These are phyloP conservation scores for Calocybe gangraenosa DNA, from an alignment of 768 basidiomycete genomes.

Conservation along the genomic window DNA sequence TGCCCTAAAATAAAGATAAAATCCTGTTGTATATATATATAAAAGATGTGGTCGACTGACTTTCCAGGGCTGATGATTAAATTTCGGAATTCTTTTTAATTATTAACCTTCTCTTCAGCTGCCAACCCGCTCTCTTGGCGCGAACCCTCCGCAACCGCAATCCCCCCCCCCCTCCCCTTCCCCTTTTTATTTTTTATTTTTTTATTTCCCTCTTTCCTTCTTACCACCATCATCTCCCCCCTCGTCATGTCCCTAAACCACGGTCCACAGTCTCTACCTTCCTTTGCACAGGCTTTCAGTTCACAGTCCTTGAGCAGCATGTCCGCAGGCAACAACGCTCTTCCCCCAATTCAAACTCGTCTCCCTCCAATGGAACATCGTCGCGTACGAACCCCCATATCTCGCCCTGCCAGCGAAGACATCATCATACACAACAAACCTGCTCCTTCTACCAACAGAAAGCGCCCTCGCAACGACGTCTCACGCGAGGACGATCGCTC, in stretches of 20 bases:
- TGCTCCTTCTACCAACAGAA: slow-evolving; percentile 25
- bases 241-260: slow-evolving; percentile 37
- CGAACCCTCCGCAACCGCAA: too few relatives aligned
- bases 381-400: slow-evolving; percentile 31
- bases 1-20: neutral
- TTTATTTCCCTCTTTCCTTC: too few relatives aligned
- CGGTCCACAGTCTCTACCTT: slow-evolving; percentile 63
- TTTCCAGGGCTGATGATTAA: slow-evolving; percentile 13
- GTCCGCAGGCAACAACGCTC: slow-evolving; percentile 45
- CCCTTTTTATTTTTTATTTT: too few relatives aligned
- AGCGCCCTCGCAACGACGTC: slow-evolving; percentile 43
- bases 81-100: slow-evolving; percentile 25
- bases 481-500: slow-evolving; percentile 32
- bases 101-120: slow-evolving; percentile 17
- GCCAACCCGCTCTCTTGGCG: too few relatives aligned
- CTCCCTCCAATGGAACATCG: slow-evolving; percentile 25
- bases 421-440: slow-evolving; percentile 15
- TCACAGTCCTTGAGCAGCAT: slow-evolving; percentile 49
- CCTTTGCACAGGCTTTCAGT: slow-evolving; percentile 76
- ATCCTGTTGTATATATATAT: too few relatives aligned
- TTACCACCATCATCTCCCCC: slow-evolving; percentile 10
- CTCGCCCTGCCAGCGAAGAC: slow-evolving; percentile 29
- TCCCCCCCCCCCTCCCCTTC: too few relatives aligned
- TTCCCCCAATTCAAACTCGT: slow-evolving; percentile 63
- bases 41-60: slow-evolving; percentile 8